Evolutionary conservation across 768 basidiomycete genomes (phyloP), one percentile per base, ranked within the genome.

Genomic region (Cystofilobasidium macerans): DNA sequence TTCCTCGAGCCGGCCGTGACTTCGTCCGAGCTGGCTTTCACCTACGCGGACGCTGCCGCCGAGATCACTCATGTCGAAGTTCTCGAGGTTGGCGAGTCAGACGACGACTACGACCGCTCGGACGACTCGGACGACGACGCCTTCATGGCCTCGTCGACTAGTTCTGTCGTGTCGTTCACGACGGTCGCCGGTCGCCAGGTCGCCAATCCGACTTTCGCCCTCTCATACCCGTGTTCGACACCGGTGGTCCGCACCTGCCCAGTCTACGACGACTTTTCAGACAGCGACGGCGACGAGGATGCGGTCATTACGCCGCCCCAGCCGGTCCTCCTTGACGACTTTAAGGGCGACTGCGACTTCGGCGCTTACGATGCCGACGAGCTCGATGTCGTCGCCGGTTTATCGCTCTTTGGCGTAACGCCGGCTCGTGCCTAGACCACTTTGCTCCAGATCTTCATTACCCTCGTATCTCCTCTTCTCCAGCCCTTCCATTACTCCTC

Each of bases 301-400:
- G 51, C 28, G n/a, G 14, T 32, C 51, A n/a, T 54, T 30, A 54
- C 51, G 30, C 51, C 51, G 51, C 51, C 51, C 51, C 51, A 32
- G 51, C 51, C 51, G 51, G 18, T 32, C 7, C 30, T 54, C 28
- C 51, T 54, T 30, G 51, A 54, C 51, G 51, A 54, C 51, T 54
- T 54, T 30, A 54, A 54, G 51, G 51, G 51, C 51, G 51, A 54
- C 13, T 54, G 28, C 28, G 51, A 54, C 30, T 54, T 54, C 18
- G 51, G 30, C 51, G 13, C 14, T 26, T 54, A 32, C 51, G 51
- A 54, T 30, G 51, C 8, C 28, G 30, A 54, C 51, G 51, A 54
- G 28, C 51, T 54, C 18, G 51, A 28, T 26, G 51, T 30, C 3
- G 51, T 54, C 14, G 28, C 28, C 9, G 51, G 51, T 14, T 30